Base-by-base conservation (phyloP, 306 rosid species). In the Prunus salicina region DNA sequence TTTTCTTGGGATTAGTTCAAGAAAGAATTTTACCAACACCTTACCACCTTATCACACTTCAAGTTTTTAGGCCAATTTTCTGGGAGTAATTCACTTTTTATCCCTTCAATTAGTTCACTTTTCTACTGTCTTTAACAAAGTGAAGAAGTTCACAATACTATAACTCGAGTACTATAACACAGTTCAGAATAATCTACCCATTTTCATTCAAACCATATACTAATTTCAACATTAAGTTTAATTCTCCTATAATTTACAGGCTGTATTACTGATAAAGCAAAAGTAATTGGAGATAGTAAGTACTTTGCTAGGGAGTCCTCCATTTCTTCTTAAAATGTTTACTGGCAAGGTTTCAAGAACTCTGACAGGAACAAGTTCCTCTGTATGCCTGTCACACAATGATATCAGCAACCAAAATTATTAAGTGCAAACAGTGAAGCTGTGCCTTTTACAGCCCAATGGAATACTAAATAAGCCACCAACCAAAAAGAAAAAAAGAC, bases 301-400 rank as follows among this genome's bases (percentile, higher is more conserved):
- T 88, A 94, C 98, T 97, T 94, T 83, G 64, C 82, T 92, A 20
- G 96, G 98, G 74, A 94, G 97, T 78, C 98, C 97, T 78, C 93
- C 74, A 10, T 82, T 85, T 82, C 81, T 83, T 82, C 79, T 85
- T 83, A 94, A 86, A 79, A 77, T 71, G 82, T 92, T 82, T 53
- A 85, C 41, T 10, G 98, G 91, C 77, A 94, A 82, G 67, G 96
- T 94, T 82, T 94, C 98, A 63, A 94, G 88, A 80, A 92, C 97
- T 81, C 92, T 87, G 24, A 94, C 85, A 8, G 96, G 97, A 75
- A 85, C 82, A 77, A 92, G 89, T 69, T 90, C 93, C 72, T 84
- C 78, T 0, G 92, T 86, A 76, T 90, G 93, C 97, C 98, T 94
- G 91, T 27, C 49, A 67, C 56, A 28, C 50, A 22, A 51, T 53